Percentiles rank a stretch among this genome's conserved stretches.
These are phyloP conservation scores for Alopecurus myosuroides DNA, from an alignment of 176 grass and related monocot species.

Conservation along the genomic window DNA sequence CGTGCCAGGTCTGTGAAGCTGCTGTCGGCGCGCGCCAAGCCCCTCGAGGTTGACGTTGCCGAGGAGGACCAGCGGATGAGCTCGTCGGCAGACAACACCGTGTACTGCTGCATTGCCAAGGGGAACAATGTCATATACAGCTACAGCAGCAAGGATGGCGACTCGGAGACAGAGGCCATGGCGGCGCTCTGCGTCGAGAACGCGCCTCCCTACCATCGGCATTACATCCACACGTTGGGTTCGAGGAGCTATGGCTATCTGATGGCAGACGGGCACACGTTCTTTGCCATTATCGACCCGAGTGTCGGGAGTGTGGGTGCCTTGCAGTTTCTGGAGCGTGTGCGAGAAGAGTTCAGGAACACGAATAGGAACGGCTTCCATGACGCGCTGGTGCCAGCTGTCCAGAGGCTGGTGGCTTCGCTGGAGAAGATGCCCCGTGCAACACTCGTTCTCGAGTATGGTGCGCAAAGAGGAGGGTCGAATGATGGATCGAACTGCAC, in stretches of 20 bases:
- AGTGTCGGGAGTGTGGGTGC: slow-evolving; percentile 59
- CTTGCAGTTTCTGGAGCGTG: slow-evolving; percentile 65
- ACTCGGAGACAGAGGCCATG: slow-evolving; percentile 42
- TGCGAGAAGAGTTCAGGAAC: slow-evolving; percentile 46
- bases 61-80: slow-evolving; percentile 57
- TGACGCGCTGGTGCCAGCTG: slow-evolving; percentile 54
- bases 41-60: slow-evolving; percentile 59
- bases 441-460: slow-evolving; percentile 33
- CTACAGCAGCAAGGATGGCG: slow-evolving; percentile 55
- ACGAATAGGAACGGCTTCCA: slow-evolving; percentile 37
- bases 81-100: slow-evolving; percentile 66
- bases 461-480: slow-evolving; percentile 12
- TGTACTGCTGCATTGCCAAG: slow-evolving; percentile 87
- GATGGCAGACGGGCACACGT: slow-evolving; percentile 56
- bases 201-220: slow-evolving; percentile 46
- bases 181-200: slow-evolving; percentile 66
- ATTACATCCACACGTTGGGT: slow-evolving; percentile 65
- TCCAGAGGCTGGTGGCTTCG: slow-evolving; percentile 66
- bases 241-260: slow-evolving; percentile 60
- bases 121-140: slow-evolving; percentile 57
- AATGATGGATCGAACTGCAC: slow-evolving; percentile 39
- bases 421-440: slow-evolving; percentile 81
- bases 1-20: slow-evolving; percentile 74
- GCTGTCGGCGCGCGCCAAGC: slow-evolving; percentile 43
- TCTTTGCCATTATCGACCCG: slow-evolving; percentile 87